Evolutionary conservation across 768 basidiomycete species (phyloP), one percentile per base, ranked within the genome.

Genomic region (Phylloporus sp.): DNA sequence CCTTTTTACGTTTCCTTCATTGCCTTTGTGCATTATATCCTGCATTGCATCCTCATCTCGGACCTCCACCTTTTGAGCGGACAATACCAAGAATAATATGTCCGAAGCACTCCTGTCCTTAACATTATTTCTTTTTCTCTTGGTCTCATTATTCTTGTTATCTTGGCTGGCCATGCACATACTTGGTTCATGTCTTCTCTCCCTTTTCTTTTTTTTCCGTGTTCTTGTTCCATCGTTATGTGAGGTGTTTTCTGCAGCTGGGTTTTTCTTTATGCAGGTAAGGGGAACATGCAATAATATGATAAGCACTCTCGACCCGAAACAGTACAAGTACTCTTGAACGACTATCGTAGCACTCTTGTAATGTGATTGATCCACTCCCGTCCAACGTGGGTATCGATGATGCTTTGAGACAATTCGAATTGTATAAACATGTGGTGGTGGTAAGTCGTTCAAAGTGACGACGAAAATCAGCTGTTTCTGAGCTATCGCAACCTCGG

Each of bases 251-350:
- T 10, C 49, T 40, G 23, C 16, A 41, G 48, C 54, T 58, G 47
- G 36, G 67, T 47, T 52, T 50, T 61, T 46, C 29, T 58, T 65
- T 57, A 65, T 63, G 65, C 58, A 57, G 63, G 67, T 63, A 65
- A 64, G 58, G 42, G 43, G 52, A 43, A 49, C 57, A 62, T 54
- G 58, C 66, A 57, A 23, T 46, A 47, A 53, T 53, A 64, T 57
- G 59, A 62, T 58, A 47, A 42, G 41, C 52, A 39, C 48, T 42
- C 47, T 24, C 47, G 41, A 45, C 23, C 52, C 55, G 39, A 60
- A 67, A 59, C 47, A 57, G 16, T 68, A 68, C 58, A 29, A 50
- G 65, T 69, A 67, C 48, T 58, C 47, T 66, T 59, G 52, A 54
- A 57, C 38, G 58, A 58, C 18, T 67, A 67, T 50, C 50, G 38